These are phyloP conservation scores for Trichophyton verrucosum DNA, from an alignment of 2,329 filamentous ascomycete species.

Conservation along the genomic window DNA sequence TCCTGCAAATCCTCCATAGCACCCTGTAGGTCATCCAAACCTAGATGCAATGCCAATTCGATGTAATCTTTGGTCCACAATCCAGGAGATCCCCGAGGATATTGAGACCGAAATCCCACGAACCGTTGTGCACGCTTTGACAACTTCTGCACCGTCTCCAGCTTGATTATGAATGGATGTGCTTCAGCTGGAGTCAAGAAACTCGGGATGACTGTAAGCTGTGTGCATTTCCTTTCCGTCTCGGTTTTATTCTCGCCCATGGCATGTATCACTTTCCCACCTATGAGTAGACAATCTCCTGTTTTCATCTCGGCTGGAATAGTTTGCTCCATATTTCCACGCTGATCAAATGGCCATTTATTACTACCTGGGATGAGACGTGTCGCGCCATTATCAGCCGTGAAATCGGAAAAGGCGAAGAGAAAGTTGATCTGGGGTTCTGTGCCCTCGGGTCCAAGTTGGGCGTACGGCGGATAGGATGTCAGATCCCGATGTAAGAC, in stretches of 20 bases:
- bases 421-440: not conserved
- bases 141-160: not conserved
- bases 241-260: not conserved
- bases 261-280: not conserved
- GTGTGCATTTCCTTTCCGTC: not conserved
- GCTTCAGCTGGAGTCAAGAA: not conserved
- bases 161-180: not conserved
- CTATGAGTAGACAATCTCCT: not conserved
- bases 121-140: not conserved
- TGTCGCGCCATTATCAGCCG: slow-evolving; percentile 3
- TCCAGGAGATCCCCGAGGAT: not conserved
- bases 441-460: not conserved
- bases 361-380: slow-evolving; percentile 1
- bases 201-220: not conserved
- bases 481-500: not conserved
- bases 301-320: not conserved
- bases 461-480: not conserved
- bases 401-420: not conserved
- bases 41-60: not conserved
- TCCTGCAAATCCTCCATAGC: not conserved
- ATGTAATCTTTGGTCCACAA: not conserved
- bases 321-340: not conserved
- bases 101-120: not conserved
- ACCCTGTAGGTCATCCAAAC: not conserved
- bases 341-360: not conserved